Evolutionary conservation across 106 monocot genomes (phyloP).

Genomic region (Chionographis japonica): DNA sequence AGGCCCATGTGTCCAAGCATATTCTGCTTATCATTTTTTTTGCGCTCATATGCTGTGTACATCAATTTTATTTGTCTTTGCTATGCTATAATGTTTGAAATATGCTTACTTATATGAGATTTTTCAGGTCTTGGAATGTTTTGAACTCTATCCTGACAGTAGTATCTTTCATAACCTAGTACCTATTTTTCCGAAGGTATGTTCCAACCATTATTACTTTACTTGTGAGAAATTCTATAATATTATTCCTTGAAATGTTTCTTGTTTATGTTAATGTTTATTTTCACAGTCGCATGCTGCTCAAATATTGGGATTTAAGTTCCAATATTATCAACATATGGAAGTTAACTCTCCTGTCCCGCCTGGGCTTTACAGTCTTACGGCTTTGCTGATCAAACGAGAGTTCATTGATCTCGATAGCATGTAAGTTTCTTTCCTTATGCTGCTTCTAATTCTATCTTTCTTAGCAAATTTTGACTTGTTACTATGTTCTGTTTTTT

Average conservation of each 20-base stretch:
- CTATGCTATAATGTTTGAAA: no score
- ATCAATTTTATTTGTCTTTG: no score
- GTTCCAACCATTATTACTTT: background rate
- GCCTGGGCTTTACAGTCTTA: constrained; percentile 60
- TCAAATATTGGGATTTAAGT: constrained; percentile 96
- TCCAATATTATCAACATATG: constrained; percentile 92
- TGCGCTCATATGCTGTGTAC: no score
- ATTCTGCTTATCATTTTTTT: no score
- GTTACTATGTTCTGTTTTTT: background rate
- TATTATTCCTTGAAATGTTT: background rate
- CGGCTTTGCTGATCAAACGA: constrained; percentile 84
- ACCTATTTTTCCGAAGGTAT: constrained; percentile 97
- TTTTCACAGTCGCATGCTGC: constrained; percentile 85
- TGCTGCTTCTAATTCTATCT: background rate
- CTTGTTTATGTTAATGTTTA: constrained; percentile 7
- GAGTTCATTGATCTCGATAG: constrained; percentile 86
- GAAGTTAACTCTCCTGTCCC: constrained; percentile 80
- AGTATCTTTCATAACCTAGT: constrained; percentile 69
- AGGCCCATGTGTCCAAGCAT: no score
- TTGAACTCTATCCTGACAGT: constrained; percentile 80
- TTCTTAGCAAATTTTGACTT: background rate
- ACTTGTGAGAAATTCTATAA: no score
- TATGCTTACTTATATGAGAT: background rate
- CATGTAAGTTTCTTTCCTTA: constrained; percentile 53
- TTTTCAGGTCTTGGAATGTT: constrained; percentile 87